Base-by-base conservation (phyloP, 2,329 filamentous ascomycete species). In the Apiospora aurea region DNA sequence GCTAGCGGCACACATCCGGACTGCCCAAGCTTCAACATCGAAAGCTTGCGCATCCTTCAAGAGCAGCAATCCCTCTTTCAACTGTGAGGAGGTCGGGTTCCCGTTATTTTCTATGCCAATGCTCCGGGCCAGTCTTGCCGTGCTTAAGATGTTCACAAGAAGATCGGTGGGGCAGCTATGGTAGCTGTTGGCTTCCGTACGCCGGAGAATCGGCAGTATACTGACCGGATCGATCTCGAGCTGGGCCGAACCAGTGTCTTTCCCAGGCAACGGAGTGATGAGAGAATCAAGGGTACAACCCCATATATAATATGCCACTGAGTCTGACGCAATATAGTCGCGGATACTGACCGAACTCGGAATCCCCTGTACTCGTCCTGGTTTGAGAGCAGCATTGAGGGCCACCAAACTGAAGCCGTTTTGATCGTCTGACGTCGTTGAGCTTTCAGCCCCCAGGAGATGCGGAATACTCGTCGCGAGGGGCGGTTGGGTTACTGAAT, bases 291-390 rank as follows among this genome's bases (percentile, higher is more conserved):
- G 74, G 4, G 77, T 79, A 47, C 71, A 75, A 47, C 77, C 77
- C 79, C 79, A 81, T 38, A 81, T 79, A 67, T 78, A 78, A 66
- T 81, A 81, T 8, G 79, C 77, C 13, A 78, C 72, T 72, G 83
- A 86, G 74, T 87, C 85, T 24, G 86, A 85, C 57, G 85, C 81
- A 70, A 87, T 81, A 69, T 83, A 85, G 75, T 87, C 85, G 57
- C 83, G 82, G 26, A 79, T 75, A 16, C 71, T 64, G 14, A 72
- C 64, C 13, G 66, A 41, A 21, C 34, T 41, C 2, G 29, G 34
- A 8, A n/a, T 41, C 10, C 6, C 34, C 18, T 41, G 18, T 41
- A 64, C 21, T 41, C 18, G 57, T n/a, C 57, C 57, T 14, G 49
- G 46, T 46, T 71, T 53, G 11, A 57, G 57, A 51, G 38, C 2